Evolutionary conservation across 331 rosid species (phyloP), one percentile per base, ranked within the genome.

Genomic region (Telfairia occidentalis): DNA sequence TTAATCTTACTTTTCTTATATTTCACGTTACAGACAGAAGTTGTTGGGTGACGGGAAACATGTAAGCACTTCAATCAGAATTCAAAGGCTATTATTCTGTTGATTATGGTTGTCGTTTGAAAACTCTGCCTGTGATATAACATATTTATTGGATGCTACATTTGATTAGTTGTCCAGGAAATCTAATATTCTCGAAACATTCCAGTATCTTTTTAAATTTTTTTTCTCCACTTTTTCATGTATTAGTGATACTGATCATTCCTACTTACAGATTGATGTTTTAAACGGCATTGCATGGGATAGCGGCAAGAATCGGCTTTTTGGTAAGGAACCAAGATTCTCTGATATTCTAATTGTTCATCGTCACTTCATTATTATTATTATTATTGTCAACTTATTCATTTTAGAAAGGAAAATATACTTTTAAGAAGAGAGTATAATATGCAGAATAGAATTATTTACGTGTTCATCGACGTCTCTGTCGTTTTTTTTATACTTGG

Each of bases 221-320:
- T n/a, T n/a, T 58, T 58, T 52, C 43, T 50, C 49, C 5, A 63
- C 46, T 38, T 21, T 42, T 5, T 30, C 13, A 60, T 29, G 21
- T 60, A 13, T 29, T 21, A 13, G 23, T 29, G 48, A n/a, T 58
- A 13, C 29, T 18, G 2, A 26, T 75, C 69, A 37, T 80, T 45
- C 49, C n/a, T 40, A 61, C 66, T 71, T 77, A 49, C 49, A 94
- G 96, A 81, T 88, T 76, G 96, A 91, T 81, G 97, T 89, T 78
- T 82, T 91, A 77, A 94, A 94, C 70, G 98, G 98, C 82, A 94
- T 94, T 82, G 98, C 98, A 59, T 94, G 97, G 97, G 98, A 94
- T 65, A 63, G 74, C 13, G 42, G 61, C 55, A 83, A 74, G 60
- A 64, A 87, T 35, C 88, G 97, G 16, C 78, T 91, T 64, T 89